Conservation (phyloP, 1,284 basidiomycete genomes). For the Cystobasidium pallidum region DNA sequence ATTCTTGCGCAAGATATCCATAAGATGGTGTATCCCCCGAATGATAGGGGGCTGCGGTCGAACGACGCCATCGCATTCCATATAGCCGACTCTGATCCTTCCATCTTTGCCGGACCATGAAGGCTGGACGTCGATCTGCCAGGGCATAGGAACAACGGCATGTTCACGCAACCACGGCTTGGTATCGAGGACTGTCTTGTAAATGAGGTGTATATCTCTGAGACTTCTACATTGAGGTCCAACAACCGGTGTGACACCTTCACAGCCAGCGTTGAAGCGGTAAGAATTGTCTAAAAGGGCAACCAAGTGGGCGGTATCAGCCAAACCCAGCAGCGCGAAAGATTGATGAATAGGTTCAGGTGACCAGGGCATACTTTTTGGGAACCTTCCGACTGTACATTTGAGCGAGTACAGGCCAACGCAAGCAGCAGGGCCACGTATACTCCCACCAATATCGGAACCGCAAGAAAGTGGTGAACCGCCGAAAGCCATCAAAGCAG, state of each 20-base stretch:
- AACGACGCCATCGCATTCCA: constrained; percentile 58
- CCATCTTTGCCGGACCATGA: constrained; percentile 46
- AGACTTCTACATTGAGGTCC: constrained; percentile 55
- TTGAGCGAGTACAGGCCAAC: constrained; percentile 56
- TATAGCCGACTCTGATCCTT: constrained; percentile 55
- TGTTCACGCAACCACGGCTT: constrained; percentile 56
- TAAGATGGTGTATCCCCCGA: constrained; percentile 54
- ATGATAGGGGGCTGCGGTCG: constrained; percentile 56
- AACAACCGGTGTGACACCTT: constrained; percentile 53
- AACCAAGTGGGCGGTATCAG: too few relatives aligned
- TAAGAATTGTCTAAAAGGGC: constrained; percentile 11
- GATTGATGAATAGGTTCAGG: background rate
- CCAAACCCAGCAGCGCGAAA: too few relatives aligned
- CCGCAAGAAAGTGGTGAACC: constrained; percentile 41
- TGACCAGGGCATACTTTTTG: constrained; percentile 46
- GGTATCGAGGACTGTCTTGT: constrained; percentile 52
- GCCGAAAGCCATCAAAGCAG: constrained; percentile 38
- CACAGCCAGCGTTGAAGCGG: constrained; percentile 49
- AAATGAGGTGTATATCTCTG: constrained; percentile 56
- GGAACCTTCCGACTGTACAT: constrained; percentile 54
- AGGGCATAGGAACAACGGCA: constrained; percentile 50
- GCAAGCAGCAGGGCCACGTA: constrained; percentile 50
- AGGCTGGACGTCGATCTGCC: constrained; percentile 45
- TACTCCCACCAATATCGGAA: constrained; percentile 47
- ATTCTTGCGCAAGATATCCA: constrained; percentile 49